These are phyloP conservation scores for Scedosporium boydii DNA, from an alignment of 2,329 filamentous ascomycete genomes.

Conservation along the genomic window DNA sequence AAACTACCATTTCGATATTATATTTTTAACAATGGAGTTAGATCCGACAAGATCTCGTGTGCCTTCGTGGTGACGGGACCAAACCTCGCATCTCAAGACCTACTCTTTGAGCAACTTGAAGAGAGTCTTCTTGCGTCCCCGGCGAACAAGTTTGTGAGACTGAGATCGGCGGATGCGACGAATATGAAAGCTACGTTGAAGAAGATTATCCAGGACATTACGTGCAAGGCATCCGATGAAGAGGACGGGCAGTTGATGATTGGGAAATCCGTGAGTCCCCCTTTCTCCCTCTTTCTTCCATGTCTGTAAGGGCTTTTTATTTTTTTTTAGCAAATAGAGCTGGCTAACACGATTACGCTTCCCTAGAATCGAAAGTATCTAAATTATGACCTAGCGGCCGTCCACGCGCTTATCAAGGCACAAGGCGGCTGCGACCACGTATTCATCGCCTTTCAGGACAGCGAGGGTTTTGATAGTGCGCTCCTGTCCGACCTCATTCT, in stretches of 20 bases:
- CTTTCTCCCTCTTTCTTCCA: not conserved
- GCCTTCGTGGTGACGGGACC: slow-evolving; percentile 70
- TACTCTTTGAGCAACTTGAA: slow-evolving; percentile 63
- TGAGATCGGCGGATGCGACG: slow-evolving; percentile 61
- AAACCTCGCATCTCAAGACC: slow-evolving; percentile 65
- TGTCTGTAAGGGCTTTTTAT: not conserved
- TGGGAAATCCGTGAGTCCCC: slow-evolving; percentile 35
- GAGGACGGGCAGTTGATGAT: slow-evolving; percentile 40
- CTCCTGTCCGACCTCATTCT: slow-evolving; percentile 64
- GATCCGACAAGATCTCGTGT: slow-evolving; percentile 48
- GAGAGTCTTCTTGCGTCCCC: slow-evolving; percentile 38
- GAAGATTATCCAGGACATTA: slow-evolving; percentile 61
- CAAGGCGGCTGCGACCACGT: slow-evolving; percentile 45
- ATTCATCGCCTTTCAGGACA: slow-evolving; percentile 68
- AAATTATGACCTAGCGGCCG: slow-evolving; percentile 68
- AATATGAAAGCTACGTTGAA: slow-evolving; percentile 68
- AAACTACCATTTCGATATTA: not conserved
- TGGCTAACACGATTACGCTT: not conserved
- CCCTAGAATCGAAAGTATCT: slow-evolving; percentile 53
- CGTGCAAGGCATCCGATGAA: slow-evolving; percentile 31
- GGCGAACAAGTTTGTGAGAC: slow-evolving; percentile 49
- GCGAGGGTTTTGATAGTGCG: slow-evolving; percentile 67
- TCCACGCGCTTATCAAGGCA: slow-evolving; percentile 49
- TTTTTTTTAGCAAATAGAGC: not conserved
- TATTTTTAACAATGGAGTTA: slow-evolving; percentile 9